Evolutionary conservation across 306 rosid genomes (phyloP).

Genomic region (Medicago ruthenica): DNA sequence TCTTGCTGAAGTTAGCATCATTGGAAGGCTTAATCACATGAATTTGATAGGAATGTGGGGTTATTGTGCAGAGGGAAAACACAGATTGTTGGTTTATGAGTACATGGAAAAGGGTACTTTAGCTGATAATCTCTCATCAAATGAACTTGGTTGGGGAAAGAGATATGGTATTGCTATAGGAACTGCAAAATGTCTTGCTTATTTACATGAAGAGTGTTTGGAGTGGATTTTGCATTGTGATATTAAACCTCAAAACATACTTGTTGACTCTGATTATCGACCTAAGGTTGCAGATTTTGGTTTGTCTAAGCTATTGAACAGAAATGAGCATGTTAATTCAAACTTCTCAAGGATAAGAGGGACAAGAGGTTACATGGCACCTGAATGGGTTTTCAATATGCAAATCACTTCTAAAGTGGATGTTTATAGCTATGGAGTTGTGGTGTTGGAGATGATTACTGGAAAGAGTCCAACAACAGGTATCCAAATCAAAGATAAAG

Average conservation of each 20-base stretch:
- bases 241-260: conserved; percentile 42
- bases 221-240: conserved; percentile 71
- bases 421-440: conserved; percentile 45
- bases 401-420: conserved; percentile 41
- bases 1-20: conserved; percentile 25
- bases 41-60: conserved; percentile 33
- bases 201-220: conserved; percentile 65
- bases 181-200: conserved; percentile 57
- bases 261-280: conserved; percentile 30
- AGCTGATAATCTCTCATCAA: conserved; percentile 1
- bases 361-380: conserved; percentile 63
- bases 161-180: conserved; percentile 41
- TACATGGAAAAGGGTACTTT: conserved; percentile 27
- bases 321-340: conserved; percentile 36
- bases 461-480: conserved; percentile 34
- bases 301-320: conserved; percentile 34
- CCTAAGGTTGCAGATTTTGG: conserved; percentile 41
- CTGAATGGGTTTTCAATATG: conserved; percentile 38
- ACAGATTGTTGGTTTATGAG: conserved; percentile 19
- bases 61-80: conserved; percentile 31
- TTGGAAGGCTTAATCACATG: conserved; percentile 17
- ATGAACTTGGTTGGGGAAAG: conserved; percentile 18
- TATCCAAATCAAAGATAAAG: conserved; percentile 3
- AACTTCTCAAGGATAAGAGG: conserved; percentile 64
- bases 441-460: conserved; percentile 36